Conservation (phyloP, 805 yeast genomes). For the Candida mattraensis region DNA sequence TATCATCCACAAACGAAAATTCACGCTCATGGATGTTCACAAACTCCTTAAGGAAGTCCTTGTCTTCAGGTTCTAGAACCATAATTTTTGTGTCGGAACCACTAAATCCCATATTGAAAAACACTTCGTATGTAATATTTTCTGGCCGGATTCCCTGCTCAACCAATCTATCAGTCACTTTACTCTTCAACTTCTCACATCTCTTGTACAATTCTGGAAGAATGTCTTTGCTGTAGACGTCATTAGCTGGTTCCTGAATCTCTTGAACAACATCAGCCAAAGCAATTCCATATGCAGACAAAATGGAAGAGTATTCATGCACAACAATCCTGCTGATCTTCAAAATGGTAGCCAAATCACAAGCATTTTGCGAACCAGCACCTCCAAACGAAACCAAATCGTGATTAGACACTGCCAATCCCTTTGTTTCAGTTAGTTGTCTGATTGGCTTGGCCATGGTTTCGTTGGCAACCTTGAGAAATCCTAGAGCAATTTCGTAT, state of each 20-base stretch:
- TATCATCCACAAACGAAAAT: conserved; percentile 60
- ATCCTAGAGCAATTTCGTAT: conserved; percentile 77
- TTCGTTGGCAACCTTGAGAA: conserved; percentile 79
- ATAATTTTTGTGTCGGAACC: conserved; percentile 81
- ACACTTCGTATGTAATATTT: conserved; percentile 14
- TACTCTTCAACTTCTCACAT: conserved; percentile 19
- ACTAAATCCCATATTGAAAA: conserved; percentile 62
- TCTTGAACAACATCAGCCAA: conserved; percentile 82
- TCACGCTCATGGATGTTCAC: conserved; percentile 55
- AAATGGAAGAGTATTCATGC: conserved; percentile 77
- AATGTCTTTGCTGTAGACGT: conserved; percentile 15
- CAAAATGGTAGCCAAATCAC: conserved; percentile 66
- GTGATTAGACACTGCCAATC: conserved; percentile 63
- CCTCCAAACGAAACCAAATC: conserved; percentile 84
- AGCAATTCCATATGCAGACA: conserved; percentile 57
- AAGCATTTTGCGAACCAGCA: conserved; percentile 90
- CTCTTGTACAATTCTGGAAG: conserved; percentile 8
- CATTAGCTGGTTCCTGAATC: conserved; percentile 46
- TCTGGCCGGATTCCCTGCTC: conserved; percentile 11
- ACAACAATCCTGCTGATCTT: conserved; percentile 67
- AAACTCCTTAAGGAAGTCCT: conserved; percentile 44
- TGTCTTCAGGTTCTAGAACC: conserved; percentile 39
- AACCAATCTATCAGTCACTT: conserved; percentile 26
- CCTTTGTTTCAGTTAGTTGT: conserved; percentile 79
- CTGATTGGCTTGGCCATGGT: conserved; percentile 89